A percentile compares a stretch with the other conserved stretches of the same genome.
Conservation (phyloP, 2,329 filamentous ascomycete genomes). For the Phialophora verrucosa region DNA sequence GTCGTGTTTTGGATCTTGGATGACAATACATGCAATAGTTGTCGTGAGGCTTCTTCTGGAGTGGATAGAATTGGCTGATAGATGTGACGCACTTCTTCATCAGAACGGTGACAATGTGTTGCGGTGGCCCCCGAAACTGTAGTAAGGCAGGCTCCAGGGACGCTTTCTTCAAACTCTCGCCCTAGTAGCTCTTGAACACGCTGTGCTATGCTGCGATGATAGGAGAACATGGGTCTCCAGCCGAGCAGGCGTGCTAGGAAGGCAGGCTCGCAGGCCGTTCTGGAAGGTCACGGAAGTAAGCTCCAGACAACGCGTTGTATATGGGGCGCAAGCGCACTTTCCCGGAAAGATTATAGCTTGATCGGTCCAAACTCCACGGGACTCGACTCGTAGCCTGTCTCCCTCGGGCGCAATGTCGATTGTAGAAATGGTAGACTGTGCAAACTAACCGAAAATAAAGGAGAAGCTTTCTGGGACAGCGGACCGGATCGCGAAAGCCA, state of each 20-base stretch:
- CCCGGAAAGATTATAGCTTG: not conserved
- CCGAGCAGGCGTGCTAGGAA: not conserved
- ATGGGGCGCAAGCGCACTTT: not conserved
- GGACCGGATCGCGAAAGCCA: too few species aligned
- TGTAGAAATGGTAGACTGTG: too few species aligned
- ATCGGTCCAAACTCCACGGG: too few species aligned
- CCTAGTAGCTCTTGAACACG: not conserved
- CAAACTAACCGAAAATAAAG: too few species aligned
- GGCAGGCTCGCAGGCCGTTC: not conserved
- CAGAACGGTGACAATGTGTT: not conserved
- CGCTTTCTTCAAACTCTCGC: not conserved
- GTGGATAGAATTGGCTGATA: not conserved
- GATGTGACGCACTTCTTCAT: not conserved
- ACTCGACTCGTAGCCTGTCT: too few species aligned
- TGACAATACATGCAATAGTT: too few species aligned
- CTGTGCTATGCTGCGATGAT: not conserved
- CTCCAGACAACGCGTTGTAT: not conserved
- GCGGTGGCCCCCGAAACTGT: not conserved
- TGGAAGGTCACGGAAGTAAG: not conserved
- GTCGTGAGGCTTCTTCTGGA: not conserved
- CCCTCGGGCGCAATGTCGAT: too few species aligned
- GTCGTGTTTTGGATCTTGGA: too few species aligned
- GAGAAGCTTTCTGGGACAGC: too few species aligned
- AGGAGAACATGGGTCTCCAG: not conserved
- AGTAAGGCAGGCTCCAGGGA: not conserved